Evolutionary conservation across 2,329 filamentous ascomycete genomes (phyloP).

Genomic region (Diaporthe sp.): DNA sequence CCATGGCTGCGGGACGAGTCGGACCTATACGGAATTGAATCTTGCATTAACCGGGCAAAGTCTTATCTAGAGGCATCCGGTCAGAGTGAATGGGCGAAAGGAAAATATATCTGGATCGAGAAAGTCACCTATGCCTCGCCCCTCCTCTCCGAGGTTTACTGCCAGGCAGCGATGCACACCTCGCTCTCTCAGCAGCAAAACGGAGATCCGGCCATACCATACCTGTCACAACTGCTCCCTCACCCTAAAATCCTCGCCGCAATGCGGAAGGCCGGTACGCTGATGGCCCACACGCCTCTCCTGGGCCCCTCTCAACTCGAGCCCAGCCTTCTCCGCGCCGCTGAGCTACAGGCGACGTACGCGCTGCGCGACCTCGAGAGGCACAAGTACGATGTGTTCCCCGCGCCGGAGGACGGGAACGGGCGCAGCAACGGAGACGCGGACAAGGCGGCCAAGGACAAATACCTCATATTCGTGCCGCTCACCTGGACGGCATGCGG

Average conservation of each 20-base stretch:
- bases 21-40: neutral
- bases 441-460: neutral
- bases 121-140: slow-evolving; percentile 38
- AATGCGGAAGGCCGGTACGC: neutral
- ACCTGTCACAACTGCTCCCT: neutral
- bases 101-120: slow-evolving; percentile 34
- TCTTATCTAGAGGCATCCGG: neutral
- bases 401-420: neutral
- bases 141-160: slow-evolving; percentile 30
- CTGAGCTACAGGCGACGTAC: slow-evolving; percentile 8
- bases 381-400: neutral
- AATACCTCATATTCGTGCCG: neutral
- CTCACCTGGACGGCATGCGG: slow-evolving; percentile 5
- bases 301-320: neutral
- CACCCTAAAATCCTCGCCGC: neutral
- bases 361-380: neutral
- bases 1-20: neutral
- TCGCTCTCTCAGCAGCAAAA: neutral
- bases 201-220: neutral
- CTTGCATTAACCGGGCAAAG: neutral
- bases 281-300: neutral
- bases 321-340: neutral
- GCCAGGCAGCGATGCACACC: slow-evolving; percentile 12
- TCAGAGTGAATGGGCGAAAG: neutral
- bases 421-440: neutral